These are phyloP conservation scores for Apophysomyces variabilis DNA, from an alignment of 371 early-diverging fungal genomes.

Conservation along the genomic window DNA sequence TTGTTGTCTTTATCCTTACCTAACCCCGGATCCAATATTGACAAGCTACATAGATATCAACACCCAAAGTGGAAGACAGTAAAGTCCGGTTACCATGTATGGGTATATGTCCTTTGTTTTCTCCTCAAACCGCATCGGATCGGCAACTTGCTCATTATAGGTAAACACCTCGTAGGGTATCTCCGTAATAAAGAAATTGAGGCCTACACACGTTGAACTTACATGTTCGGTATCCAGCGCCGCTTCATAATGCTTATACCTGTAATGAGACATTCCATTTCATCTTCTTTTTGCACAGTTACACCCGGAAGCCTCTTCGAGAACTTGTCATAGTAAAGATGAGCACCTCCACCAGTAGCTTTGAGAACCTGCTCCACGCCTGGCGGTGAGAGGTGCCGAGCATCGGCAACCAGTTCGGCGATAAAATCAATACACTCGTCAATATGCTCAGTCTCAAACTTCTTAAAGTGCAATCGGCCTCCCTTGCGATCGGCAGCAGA, in stretches of 20 bases:
- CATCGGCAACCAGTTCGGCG: conserved; percentile 65
- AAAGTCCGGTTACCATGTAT: conserved; percentile 65
- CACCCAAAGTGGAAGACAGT: conserved; percentile 7
- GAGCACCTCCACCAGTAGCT: conserved; percentile 91
- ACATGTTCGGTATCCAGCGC: neutral
- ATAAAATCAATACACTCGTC: conserved; percentile 90
- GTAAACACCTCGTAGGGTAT: conserved; percentile 97
- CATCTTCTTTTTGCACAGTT: conserved; percentile 79
- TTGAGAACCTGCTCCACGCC: conserved; percentile 56
- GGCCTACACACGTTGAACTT: conserved; percentile 47
- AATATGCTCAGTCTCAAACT: conserved; percentile 92
- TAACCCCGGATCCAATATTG: conserved; percentile 92
- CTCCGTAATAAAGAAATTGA: conserved; percentile 91
- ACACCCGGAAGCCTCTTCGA: conserved; percentile 57
- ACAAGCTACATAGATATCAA: conserved; percentile 62
- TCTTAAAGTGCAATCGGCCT: conserved; percentile 91
- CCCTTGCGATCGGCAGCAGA: conserved; percentile 63
- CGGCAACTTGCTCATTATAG: conserved; percentile 67
- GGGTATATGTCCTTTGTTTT: conserved; percentile 76
- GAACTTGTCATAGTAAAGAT: conserved; percentile 70
- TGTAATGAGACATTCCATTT: conserved; percentile 85
- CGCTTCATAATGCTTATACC: conserved; percentile 42
- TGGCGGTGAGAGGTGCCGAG: conserved; percentile 35
- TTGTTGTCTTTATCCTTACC: conserved; percentile 34
- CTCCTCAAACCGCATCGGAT: conserved; percentile 85